phyloP scores from a whole-genome alignment of 257 asterid genomes.

The Marsdenia floribunda region DNA sequence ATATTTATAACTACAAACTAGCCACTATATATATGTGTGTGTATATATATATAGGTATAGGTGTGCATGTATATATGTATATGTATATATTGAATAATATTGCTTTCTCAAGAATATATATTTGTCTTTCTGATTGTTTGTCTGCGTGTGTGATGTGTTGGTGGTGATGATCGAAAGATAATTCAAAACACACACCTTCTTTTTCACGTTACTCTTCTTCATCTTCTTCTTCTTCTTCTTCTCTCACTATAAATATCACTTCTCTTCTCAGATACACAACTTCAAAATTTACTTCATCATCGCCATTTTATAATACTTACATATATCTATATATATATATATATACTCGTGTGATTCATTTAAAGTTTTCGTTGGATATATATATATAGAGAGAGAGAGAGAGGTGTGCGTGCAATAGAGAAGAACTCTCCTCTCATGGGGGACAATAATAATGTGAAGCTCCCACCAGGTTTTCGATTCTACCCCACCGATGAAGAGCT shows the following conservation, averaged over 20 bases:
- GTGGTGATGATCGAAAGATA: slow-evolving; percentile 25
- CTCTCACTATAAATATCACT: slow-evolving; percentile 46
- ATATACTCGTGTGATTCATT: not conserved
- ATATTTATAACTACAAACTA: not conserved
- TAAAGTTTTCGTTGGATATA: not conserved
- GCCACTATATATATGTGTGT: no score
- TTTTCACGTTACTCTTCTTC: slow-evolving; percentile 47
- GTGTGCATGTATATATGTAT: no score
- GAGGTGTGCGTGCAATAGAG: no score
- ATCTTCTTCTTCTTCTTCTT: not conserved
- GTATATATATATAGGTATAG: no score
- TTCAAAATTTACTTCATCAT: not conserved
- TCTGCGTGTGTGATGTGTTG: not conserved
- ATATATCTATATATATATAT: no score
- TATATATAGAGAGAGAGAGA: not conserved
- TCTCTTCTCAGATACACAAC: not conserved
- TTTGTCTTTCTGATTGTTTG: not conserved
- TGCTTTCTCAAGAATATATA: not conserved
- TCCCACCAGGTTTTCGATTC: slow-evolving; percentile 94
- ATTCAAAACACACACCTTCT: slow-evolving; percentile 37
- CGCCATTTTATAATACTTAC: no score
- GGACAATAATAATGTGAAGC: slow-evolving; percentile 43
- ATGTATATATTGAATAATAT: no score
- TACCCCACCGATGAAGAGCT: slow-evolving; percentile 90
- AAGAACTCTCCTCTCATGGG: slow-evolving; percentile 18